These are phyloP conservation scores for Ilyonectria sp. DNA, from an alignment of 2,329 filamentous ascomycete genomes.

Conservation along the genomic window DNA sequence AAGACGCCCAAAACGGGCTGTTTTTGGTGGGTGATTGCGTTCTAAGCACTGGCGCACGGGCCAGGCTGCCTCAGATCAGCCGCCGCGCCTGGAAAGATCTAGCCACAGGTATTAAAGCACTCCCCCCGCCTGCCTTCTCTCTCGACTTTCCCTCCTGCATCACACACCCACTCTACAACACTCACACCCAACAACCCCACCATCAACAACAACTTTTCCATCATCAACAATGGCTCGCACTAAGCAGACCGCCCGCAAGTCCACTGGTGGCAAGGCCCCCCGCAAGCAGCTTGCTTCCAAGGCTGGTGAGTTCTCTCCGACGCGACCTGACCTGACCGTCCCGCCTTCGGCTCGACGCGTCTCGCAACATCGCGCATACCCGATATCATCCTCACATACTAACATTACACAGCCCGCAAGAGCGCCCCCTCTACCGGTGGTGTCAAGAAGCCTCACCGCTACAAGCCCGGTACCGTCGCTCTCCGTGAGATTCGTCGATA, in stretches of 20 bases:
- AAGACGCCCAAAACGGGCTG: slow-evolving; percentile 28
- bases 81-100: slow-evolving; percentile 48
- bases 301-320: slow-evolving; percentile 69
- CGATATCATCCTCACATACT: slow-evolving; percentile 26
- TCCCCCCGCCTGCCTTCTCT: slow-evolving; percentile 60
- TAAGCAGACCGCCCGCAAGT: slow-evolving; percentile 81
- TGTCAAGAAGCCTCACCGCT: slow-evolving; percentile 95
- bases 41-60: slow-evolving; percentile 41
- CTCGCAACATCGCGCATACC: slow-evolving; percentile 19
- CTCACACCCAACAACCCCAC: slow-evolving; percentile 47
- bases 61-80: slow-evolving; percentile 55
- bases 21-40: slow-evolving; percentile 46
- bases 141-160: slow-evolving; percentile 60
- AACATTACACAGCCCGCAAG: slow-evolving; percentile 77
- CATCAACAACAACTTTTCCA: slow-evolving; percentile 51
- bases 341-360: slow-evolving; percentile 26
- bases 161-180: slow-evolving; percentile 55
- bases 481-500: slow-evolving; percentile 98
- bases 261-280: slow-evolving; percentile 83
- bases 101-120: slow-evolving; percentile 59
- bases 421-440: slow-evolving; percentile 95
- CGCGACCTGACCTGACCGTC: not conserved
- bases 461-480: slow-evolving; percentile 95
- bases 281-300: slow-evolving; percentile 99
- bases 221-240: slow-evolving; percentile 72